These are phyloP conservation scores for Patellifolia procumbens DNA, from an alignment of 179 eudicot genomes.

Conservation along the genomic window DNA sequence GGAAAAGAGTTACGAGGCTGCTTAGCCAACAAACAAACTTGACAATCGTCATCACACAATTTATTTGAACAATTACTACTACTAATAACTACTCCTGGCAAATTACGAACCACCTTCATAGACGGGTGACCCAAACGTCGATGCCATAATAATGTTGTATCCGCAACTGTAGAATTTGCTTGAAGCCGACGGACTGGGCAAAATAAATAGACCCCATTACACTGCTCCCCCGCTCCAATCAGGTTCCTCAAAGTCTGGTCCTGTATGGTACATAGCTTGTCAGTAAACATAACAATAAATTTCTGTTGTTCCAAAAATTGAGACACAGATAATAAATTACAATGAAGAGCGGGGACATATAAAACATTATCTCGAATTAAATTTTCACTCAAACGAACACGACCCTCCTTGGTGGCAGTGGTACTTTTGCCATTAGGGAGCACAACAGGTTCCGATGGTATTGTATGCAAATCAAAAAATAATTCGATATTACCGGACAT, in stretches of 20 bases:
- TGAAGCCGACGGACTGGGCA: background rate
- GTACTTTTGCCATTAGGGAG: too few species aligned
- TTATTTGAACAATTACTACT: background rate
- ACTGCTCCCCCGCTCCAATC: background rate
- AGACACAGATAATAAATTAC: too few species aligned
- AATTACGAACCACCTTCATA: background rate
- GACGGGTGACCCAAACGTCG: background rate
- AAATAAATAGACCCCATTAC: background rate
- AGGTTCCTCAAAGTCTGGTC: background rate
- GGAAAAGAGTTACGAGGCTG: background rate
- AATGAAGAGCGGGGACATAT: too few species aligned
- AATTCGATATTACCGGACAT: too few species aligned
- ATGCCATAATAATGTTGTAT: background rate
- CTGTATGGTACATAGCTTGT: background rate
- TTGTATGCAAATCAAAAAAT: too few species aligned
- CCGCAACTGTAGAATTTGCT: background rate
- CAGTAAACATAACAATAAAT: background rate
- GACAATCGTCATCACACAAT: background rate
- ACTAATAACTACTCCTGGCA: background rate
- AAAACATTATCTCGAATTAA: too few species aligned
- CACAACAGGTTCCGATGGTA: too few species aligned
- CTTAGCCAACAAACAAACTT: background rate
- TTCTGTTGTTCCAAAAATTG: background rate
- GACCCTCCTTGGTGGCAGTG: too few species aligned
- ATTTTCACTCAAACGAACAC: too few species aligned